phyloP scores from a whole-genome alignment of 2,329 filamentous ascomycete genomes.

The Sporothrix humicola region DNA sequence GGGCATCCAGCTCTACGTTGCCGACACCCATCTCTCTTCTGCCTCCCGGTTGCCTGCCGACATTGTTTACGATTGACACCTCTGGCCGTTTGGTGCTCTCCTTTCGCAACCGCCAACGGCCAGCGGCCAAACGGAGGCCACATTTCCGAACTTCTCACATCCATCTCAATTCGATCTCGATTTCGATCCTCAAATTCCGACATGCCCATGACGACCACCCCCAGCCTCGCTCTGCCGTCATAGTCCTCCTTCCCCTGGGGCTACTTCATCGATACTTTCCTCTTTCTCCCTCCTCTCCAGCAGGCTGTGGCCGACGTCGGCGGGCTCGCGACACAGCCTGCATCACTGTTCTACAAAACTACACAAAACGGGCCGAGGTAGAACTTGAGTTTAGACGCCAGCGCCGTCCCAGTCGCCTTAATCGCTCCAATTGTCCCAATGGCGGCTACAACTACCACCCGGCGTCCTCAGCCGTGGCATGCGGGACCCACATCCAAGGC shows the following conservation, averaged over 20 bases:
- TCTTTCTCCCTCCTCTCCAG: not conserved
- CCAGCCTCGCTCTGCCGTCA: not conserved
- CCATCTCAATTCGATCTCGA: not conserved
- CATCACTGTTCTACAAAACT: no score
- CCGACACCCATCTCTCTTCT: not conserved
- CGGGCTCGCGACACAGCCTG: not conserved
- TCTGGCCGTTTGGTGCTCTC: conserved; percentile 16
- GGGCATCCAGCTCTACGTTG: not conserved
- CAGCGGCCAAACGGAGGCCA: conserved; percentile 14
- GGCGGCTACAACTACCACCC: conserved; percentile 21
- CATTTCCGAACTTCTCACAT: not conserved
- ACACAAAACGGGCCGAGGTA: no score
- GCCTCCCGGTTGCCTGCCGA: not conserved
- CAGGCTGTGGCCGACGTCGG: conserved; percentile 6
- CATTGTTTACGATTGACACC: not conserved
- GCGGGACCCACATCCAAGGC: not conserved
- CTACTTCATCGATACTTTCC: not conserved
- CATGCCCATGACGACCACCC: not conserved
- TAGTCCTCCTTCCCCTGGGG: not conserved
- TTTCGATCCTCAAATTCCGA: not conserved
- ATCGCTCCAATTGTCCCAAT: not conserved
- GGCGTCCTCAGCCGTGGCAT: conserved; percentile 20
- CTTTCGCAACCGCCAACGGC: not conserved
- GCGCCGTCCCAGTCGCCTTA: no score
- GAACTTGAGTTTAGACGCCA: not conserved